Conservation (phyloP, 1,284 basidiomycete species). For the Cutaneotrichosporon sp. region DNA sequence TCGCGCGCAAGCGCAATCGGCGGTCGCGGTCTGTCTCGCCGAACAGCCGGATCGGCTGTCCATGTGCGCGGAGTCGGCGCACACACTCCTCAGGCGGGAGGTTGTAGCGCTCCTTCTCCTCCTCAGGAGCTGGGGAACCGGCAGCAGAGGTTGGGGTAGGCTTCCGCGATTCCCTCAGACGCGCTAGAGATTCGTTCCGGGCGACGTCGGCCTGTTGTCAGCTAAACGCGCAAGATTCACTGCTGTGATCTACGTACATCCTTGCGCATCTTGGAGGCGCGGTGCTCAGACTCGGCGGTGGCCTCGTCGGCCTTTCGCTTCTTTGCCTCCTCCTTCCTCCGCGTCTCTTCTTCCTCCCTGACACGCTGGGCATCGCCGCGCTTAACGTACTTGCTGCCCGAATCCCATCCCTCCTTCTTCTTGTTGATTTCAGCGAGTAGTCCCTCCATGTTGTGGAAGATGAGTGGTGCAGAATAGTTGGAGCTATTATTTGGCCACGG, state of each 20-base stretch:
- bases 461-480: background rate
- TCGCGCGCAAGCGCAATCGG: conserved; percentile 76
- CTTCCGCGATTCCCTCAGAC: conserved; percentile 19
- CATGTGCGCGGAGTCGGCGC: conserved; percentile 78
- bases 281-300: conserved; percentile 25
- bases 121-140: conserved; percentile 34
- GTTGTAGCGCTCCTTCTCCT: conserved; percentile 65
- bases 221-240: background rate
- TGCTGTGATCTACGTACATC: conserved; percentile 35
- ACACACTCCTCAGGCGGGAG: conserved; percentile 91
- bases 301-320: conserved; percentile 47
- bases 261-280: conserved; percentile 28
- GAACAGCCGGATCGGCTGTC: conserved; percentile 91
- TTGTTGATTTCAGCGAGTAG: conserved; percentile 73
- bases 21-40: conserved; percentile 93
- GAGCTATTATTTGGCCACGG: too few relatives aligned
- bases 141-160: conserved; percentile 14
- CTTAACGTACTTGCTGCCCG: conserved; percentile 69
- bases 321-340: conserved; percentile 43
- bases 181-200: conserved; percentile 23
- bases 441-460: conserved; percentile 36
- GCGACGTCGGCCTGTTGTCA: conserved; percentile 27
- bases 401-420: conserved; percentile 62
- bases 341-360: conserved; percentile 60
- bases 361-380: conserved; percentile 63